Evolutionary conservation across 345 rosid genomes (phyloP), one percentile per base, ranked within the genome.

Genomic region (Eucalyptus marginata): DNA sequence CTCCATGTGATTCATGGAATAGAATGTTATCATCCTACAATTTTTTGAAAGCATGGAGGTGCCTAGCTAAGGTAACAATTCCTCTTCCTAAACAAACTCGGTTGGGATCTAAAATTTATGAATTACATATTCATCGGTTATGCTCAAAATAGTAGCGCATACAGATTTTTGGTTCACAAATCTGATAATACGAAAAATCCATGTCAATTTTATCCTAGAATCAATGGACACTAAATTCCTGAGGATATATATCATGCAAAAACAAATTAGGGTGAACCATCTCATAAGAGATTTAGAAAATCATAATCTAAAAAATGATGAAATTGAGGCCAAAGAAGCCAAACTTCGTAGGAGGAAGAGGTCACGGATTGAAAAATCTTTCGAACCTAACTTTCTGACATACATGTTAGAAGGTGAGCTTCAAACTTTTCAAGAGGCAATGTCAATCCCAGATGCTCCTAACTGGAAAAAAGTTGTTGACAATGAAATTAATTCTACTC

Each of bases 371-470:
- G 33, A 29, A 62, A 62, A 62, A 62, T 62, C 17, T 62, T 62
- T 62, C 3, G 4, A 11, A 62, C 17, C 1, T 29, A 7, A 62
- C 31, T 29, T 3, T 62, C 0, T 13, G 5, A 62, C 9, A 62
- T 62, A 4, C 16, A 62, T 62, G 33, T 62, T 62, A 62, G 0
- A 29, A 62, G 0, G 0, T 11, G 2, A 62, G 8, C 4, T 9
- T 62, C 33, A 13, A 62, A 62, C 3, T 5, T 62, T 62, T 62
- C 3, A 0, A 62, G 71, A 29, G 8, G 2, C 4, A 62, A 29
- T 62, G 17, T 62, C 18, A 29, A 27, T 33, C 7, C 33, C 8
- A 29, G 8, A 62, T 29, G 71, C 71, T 27, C 17, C 17, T 62
- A 29, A 27, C 0, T 13, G 0, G 68, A 62, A 29, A 27, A 5